Base-by-base conservation (phyloP, 768 basidiomycete genomes). In the Postia placenta region DNA sequence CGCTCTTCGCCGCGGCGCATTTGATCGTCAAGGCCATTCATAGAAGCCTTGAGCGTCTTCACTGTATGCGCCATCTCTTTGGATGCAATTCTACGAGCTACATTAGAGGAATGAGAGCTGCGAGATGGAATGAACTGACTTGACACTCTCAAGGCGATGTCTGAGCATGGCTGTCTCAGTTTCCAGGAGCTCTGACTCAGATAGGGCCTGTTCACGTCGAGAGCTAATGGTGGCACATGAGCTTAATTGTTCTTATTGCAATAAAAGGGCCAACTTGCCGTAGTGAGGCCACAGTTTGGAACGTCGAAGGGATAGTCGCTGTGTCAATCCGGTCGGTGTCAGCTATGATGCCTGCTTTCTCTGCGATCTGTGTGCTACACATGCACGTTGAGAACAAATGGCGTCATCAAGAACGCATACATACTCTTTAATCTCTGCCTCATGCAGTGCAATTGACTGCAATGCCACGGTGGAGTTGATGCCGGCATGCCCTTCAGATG, bases 361-460 rank as follows among this genome's bases (percentile, higher is more conserved):
- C n/a, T n/a, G n/a, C n/a, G n/a, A n/a, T n/a, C n/a, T n/a, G n/a
- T n/a, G n/a, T n/a, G n/a, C n/a, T n/a, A n/a, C n/a, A n/a, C n/a
- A n/a, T n/a, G n/a, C n/a, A n/a, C n/a, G n/a, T n/a, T n/a, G n/a
- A n/a, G n/a, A n/a, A n/a, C n/a, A n/a, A n/a, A n/a, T n/a, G n/a
- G n/a, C n/a, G n/a, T n/a, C n/a, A n/a, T n/a, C n/a, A n/a, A n/a
- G n/a, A n/a, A n/a, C n/a, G n/a, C n/a, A n/a, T 42, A 25, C 44
- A n/a, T 15, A 28, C 44, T 45, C 44, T 35, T 63, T 28, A 20
- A 61, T 26, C 47, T 70, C 69, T 14, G 64, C 63, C 3, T 49
- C 42, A 45, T 69, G 63, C 5, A 71, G 48, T 2, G 67, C 63
- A 43, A 69, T 64, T 20, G 58, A 48, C 3, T 57, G 48, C n/a